Base-by-base conservation (phyloP, 2,329 filamentous ascomycete genomes). In the Botrytis medusae region DNA sequence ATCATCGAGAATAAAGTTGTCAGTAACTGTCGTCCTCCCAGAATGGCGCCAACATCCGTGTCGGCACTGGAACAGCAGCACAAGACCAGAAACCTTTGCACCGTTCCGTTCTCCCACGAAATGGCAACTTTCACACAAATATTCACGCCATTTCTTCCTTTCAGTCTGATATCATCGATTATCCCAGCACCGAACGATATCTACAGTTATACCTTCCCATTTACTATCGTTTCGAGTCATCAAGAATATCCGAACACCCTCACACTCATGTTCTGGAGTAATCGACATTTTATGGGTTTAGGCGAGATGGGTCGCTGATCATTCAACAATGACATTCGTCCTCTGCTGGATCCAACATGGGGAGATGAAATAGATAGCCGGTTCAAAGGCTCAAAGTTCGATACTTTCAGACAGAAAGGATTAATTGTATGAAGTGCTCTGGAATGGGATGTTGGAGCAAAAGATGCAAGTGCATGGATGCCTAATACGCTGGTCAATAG, bases 1-100 rank as follows among this genome's bases (percentile, higher is more conserved):
- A 76, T 77, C 60, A 65, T 77, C 14, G 44, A 71, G 7, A 69
- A 74, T 60, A 75, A 71, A 20, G 72, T 77, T n/a, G 48, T 63
- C 29, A 76, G 70, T 5, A 72, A 44, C 14, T 62, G 44, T 29
- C 72, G 74, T 1, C 65, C 65, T 20, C 75, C 76, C 18, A 59
- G 72, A 44, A 69, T 61, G 6, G 37, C 48, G 6, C 75, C 74
- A 18, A 72, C 48, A 29, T 12, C 65, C 5, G n/a, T 42, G 14
- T n/a, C 48, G 22, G 48, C 32, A 40, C 25, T 69, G n/a, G 42
- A n/a, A 29, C 10, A 46, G 2, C 44, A 37, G 32, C 72, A 73
- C 22, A 46, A 74, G 8, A 51, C 51, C 9, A 73, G 68, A 34
- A 62, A 63, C 9, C 51, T 77, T 10, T 70, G 69, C 61, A 77